Percentiles rank a stretch among this genome's conserved stretches.
These are phyloP conservation scores for Hortiboletus rubellus DNA, from an alignment of 1,284 basidiomycete species.

Conservation along the genomic window DNA sequence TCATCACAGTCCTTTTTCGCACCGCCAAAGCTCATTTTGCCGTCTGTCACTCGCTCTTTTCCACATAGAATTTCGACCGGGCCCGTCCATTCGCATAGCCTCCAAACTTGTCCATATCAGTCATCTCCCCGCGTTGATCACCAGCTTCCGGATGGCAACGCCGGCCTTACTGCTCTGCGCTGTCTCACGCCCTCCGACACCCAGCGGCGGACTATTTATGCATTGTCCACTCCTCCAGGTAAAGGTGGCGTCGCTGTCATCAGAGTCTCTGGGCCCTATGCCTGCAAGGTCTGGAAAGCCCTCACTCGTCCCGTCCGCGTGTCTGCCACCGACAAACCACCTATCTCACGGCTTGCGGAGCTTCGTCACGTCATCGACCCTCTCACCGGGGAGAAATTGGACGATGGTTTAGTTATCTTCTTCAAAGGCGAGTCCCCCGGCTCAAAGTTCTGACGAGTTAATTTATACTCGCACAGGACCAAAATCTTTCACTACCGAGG, in stretches of 20 bases:
- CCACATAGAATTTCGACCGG: conserved; percentile 28
- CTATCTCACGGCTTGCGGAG: conserved; percentile 65
- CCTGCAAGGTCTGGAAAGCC: conserved; percentile 54
- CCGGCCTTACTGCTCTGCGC: not conserved
- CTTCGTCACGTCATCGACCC: conserved; percentile 73
- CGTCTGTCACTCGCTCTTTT: conserved; percentile 18
- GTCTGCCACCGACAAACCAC: conserved; percentile 37
- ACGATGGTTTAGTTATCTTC: conserved; percentile 79
- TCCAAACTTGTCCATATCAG: conserved; percentile 15
- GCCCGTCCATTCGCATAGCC: conserved; percentile 20
- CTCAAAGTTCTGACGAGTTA: not conserved
- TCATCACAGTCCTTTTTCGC: conserved; percentile 6
- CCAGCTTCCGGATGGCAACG: not conserved
- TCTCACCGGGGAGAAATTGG: conserved; percentile 59
- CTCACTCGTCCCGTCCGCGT: conserved; percentile 39
- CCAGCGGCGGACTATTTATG: conserved; percentile 77
- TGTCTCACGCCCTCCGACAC: conserved; percentile 49
- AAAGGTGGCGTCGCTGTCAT: conserved; percentile 82
- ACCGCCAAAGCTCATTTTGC: conserved; percentile 7
- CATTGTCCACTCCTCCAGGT: conserved; percentile 80
- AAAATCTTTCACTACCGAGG: conserved; percentile 79
- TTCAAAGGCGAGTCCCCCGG: conserved; percentile 61
- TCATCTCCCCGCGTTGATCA: not conserved
- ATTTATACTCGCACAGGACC: conserved; percentile 45
- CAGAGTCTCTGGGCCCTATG: conserved; percentile 77